These are phyloP conservation scores for Davidsoniella virescens DNA, from an alignment of 2,329 filamentous ascomycete genomes.

Conservation along the genomic window DNA sequence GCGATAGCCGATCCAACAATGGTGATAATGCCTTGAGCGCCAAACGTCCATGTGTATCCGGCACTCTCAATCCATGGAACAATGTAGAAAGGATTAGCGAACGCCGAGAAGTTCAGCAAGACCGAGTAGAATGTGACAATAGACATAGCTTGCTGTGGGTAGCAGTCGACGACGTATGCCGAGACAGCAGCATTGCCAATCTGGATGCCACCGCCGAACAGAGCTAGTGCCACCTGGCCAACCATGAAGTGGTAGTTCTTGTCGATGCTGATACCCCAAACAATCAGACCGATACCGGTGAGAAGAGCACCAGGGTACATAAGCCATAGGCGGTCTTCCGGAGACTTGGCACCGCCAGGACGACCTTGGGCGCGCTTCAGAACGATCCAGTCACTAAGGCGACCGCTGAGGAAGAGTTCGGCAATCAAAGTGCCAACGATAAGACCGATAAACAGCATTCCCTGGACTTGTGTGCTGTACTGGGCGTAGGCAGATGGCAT, in stretches of 20 bases:
- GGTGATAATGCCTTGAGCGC: slow-evolving; percentile 30
- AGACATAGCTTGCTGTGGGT: slow-evolving; percentile 37
- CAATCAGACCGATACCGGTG: slow-evolving; percentile 30
- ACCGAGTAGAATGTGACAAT: slow-evolving; percentile 38
- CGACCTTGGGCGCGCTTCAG: slow-evolving; percentile 24
- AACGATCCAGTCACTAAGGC: slow-evolving; percentile 36
- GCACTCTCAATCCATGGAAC: slow-evolving; percentile 27
- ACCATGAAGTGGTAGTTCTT: slow-evolving; percentile 38
- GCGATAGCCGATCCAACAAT: slow-evolving; percentile 23
- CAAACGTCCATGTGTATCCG: slow-evolving; percentile 36
- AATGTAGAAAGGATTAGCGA: slow-evolving; percentile 32
- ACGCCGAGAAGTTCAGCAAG: slow-evolving; percentile 33
- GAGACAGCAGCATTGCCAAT: slow-evolving; percentile 37
- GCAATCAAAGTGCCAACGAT: slow-evolving; percentile 35
- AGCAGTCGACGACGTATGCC: slow-evolving; percentile 38
- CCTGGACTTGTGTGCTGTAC: slow-evolving; percentile 33
- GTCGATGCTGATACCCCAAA: slow-evolving; percentile 41
- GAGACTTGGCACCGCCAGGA: slow-evolving; percentile 23
- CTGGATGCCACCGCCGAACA: slow-evolving; percentile 39
- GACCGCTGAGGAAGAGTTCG: slow-evolving; percentile 34
- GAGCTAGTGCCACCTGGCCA: slow-evolving; percentile 37
- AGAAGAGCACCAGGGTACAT: slow-evolving; percentile 34
- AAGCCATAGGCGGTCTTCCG: slow-evolving; percentile 41
- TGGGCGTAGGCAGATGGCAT: slow-evolving; percentile 33
- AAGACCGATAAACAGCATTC: slow-evolving; percentile 36